These are phyloP conservation scores for Artomyces pyxidatus DNA, from an alignment of 768 basidiomycete genomes.

Conservation along the genomic window DNA sequence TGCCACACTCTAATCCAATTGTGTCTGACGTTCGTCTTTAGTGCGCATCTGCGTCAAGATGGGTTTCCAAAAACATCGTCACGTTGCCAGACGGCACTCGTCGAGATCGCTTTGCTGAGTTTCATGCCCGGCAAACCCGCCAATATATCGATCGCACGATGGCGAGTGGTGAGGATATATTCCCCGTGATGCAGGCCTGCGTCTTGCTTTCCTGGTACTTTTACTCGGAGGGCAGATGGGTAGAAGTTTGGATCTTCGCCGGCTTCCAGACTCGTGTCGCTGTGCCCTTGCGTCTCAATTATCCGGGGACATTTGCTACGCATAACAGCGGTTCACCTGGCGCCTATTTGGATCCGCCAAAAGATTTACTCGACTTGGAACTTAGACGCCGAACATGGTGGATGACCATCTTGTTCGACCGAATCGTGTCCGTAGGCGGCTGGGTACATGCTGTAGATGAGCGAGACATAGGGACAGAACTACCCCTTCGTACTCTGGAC, in stretches of 20 bases:
- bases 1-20: conserved; percentile 2
- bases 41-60: conserved; percentile 80
- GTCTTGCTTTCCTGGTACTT: conserved; percentile 86
- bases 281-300: conserved; percentile 75
- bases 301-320: conserved; percentile 74
- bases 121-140: conserved; percentile 80
- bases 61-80: conserved; percentile 64
- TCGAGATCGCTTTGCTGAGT: conserved; percentile 82
- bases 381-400: conserved; percentile 80
- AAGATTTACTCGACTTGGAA: conserved; percentile 67
- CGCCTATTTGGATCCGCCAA: conserved; percentile 76
- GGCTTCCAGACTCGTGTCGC: conserved; percentile 79
- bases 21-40: conserved; percentile 24
- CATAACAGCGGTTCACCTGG: conserved; percentile 62
- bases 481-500: conserved; percentile 67
- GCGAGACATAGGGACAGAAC: conserved; percentile 75
- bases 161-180: conserved; percentile 84
- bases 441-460: conserved; percentile 86
- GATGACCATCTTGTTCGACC: conserved; percentile 85
- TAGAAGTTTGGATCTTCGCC: conserved; percentile 88
- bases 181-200: conserved; percentile 81
- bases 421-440: conserved; percentile 60
- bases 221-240: conserved; percentile 84
- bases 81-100: conserved; percentile 66
- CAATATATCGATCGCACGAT: conserved; percentile 84